Base-by-base conservation (phyloP, 225 moss, liverwort and hornwort species). In the Ulota crispa region DNA sequence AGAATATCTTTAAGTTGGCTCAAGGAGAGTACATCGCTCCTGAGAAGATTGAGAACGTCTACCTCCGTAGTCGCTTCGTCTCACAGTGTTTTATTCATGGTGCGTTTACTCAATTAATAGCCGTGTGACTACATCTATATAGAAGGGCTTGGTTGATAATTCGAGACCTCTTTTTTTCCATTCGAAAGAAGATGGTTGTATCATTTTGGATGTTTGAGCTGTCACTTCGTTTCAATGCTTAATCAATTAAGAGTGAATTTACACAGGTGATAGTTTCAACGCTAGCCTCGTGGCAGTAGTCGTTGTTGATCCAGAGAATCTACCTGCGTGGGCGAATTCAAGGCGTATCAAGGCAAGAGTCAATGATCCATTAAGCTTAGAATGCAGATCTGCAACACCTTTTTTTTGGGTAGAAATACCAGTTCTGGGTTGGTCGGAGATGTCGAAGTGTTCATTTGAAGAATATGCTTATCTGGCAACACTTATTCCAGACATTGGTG, bases 1-100 rank as follows among this genome's bases (percentile, higher is more conserved):
- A 99, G 79, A 99, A 99, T 70, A 99, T 95, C 24, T 96, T 99
- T 75, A 99, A 99, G 88, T 87, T 99, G 91, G 95, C 95, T 8
- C 95, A 95, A 83, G 98, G 98, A 78, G 98, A 99, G 80, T 99
- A 99, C 85, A 93, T 96, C 50, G 95, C 98, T 45, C 98, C 98
- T 36, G 95, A 99, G 86, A 99, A 99, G 81, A 94, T 96, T 56
- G 98, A 99, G 87, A 95, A 95, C 73, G 94, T 94, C 64, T 99
- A 99, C 75, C 68, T 93, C 45, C 98, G 90, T 37, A 88, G 93
- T 85, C 91, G 87, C 56, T 99, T 96, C 78, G 76, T 99, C 26
- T 54, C 94, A 41, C 95, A 99, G 68, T 87, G 92, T 73, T 99
- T 99, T 76, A 81, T 99, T 23, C 79, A 94, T 74, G 98, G 92